Evolutionary conservation across 2,329 filamentous ascomycete genomes (phyloP).

Genomic region (Colletotrichum euphorbiae): DNA sequence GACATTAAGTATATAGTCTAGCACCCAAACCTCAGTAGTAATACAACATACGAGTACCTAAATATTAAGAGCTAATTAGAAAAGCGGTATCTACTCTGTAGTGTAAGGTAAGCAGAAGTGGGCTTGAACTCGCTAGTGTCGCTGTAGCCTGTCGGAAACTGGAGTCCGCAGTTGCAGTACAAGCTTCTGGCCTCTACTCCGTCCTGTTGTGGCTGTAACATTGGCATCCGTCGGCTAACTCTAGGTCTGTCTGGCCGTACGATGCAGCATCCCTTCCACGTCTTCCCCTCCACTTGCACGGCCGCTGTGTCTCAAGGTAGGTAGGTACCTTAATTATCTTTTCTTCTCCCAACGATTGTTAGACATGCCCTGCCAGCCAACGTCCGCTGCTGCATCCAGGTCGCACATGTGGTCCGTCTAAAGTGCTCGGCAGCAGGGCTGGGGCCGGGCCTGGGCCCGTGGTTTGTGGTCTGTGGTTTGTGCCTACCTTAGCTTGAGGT

Average conservation of each 20-base stretch:
- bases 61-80: background rate
- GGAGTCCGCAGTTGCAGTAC: background rate
- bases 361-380: background rate
- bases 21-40: no score
- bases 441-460: no score
- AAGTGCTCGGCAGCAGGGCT: background rate
- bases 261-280: background rate
- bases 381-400: constrained; percentile 6
- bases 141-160: no score
- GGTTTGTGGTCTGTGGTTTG: no score
- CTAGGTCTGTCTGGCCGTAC: no score
- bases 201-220: constrained; percentile 29
- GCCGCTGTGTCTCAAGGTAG: background rate
- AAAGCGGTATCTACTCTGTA: constrained; percentile 26
- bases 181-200: constrained; percentile 32
- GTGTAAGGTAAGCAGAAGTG: no score
- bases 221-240: constrained; percentile 6
- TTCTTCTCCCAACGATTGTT: background rate
- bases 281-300: background rate
- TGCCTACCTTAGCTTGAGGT: no score
- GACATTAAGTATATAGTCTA: no score
- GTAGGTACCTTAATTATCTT: background rate
- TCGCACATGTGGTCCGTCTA: constrained; percentile 1
- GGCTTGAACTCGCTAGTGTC: background rate
- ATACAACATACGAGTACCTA: no score